Evolutionary conservation across 73 alveolate genomes (phyloP).

Genomic region (Blepharisma stoltei): DNA sequence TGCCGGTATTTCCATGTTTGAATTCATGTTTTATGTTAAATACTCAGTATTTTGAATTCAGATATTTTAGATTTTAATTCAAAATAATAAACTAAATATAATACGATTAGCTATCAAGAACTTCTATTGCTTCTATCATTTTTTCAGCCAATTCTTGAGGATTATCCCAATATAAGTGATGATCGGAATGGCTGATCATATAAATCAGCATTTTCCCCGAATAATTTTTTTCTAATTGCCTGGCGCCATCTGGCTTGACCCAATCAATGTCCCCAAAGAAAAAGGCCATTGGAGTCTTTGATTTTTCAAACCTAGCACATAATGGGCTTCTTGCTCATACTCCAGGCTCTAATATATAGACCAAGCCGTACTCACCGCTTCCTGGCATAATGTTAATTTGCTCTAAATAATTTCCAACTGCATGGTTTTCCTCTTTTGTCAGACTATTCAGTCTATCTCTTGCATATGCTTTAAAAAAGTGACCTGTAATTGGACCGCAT

Average conservation of each 20-base stretch:
- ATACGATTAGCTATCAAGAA: neutral
- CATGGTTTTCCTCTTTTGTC: slow-evolving; percentile 15
- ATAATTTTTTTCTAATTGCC: neutral
- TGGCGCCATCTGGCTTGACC: slow-evolving; percentile 48
- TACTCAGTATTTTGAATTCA: too few species aligned
- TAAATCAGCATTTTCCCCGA: slow-evolving; percentile 5
- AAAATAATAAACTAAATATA: too few species aligned
- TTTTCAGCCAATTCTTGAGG: slow-evolving; percentile 37
- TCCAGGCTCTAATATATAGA: slow-evolving; percentile 37
- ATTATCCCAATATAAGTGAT: slow-evolving; percentile 47
- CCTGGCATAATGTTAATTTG: slow-evolving; percentile 42
- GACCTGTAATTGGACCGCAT: slow-evolving; percentile 30
- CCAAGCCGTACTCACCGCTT: slow-evolving; percentile 43
- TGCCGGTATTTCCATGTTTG: too few species aligned
- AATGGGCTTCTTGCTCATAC: slow-evolving; percentile 53
- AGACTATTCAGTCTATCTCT: slow-evolving; percentile 11
- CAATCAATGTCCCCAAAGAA: slow-evolving; percentile 65
- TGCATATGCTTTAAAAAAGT: neutral
- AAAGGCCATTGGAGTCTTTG: slow-evolving; percentile 39
- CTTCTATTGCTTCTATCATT: slow-evolving; percentile 11
- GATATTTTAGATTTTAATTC: too few species aligned
- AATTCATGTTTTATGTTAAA: too few species aligned
- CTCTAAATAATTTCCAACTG: slow-evolving; percentile 33
- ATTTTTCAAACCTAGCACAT: slow-evolving; percentile 17
- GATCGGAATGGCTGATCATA: slow-evolving; percentile 22